phyloP scores from a whole-genome alignment of 2,329 filamentous ascomycete species.

The Aspergillus hiratsukae region DNA sequence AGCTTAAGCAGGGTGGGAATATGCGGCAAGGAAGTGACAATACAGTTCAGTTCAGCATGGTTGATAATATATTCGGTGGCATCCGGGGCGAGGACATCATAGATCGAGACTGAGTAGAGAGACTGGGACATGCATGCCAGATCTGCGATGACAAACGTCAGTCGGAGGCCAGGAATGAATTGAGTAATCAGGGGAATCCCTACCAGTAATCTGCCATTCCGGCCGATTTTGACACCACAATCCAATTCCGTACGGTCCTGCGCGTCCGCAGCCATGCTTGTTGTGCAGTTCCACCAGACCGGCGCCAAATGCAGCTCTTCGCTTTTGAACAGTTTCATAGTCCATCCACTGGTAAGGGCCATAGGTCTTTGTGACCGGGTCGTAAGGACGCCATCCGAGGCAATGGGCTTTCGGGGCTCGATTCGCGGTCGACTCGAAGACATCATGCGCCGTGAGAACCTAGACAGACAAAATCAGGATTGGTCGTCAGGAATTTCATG shows the following conservation, averaged over 20 bases:
- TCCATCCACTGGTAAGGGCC: conserved; percentile 78
- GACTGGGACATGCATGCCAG: conserved; percentile 81
- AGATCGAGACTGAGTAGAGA: conserved; percentile 86
- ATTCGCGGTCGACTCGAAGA: conserved; percentile 66
- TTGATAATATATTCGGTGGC: conserved; percentile 95
- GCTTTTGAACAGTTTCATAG: conserved; percentile 71
- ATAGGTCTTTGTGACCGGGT: conserved; percentile 67
- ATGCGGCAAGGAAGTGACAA: conserved; percentile 75
- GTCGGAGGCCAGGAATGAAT: not conserved
- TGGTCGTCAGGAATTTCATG: not conserved
- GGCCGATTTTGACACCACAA: conserved; percentile 84
- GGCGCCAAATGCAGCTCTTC: conserved; percentile 78
- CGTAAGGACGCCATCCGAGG: conserved; percentile 76
- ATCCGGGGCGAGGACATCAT: conserved; percentile 90
- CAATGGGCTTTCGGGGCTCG: conserved; percentile 64
- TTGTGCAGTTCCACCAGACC: conserved; percentile 80
- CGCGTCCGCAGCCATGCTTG: conserved; percentile 60
- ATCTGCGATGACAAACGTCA: conserved; percentile 49
- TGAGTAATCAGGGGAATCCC: conserved; percentile 14
- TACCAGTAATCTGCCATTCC: conserved; percentile 81
- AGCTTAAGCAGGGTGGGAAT: conserved; percentile 78
- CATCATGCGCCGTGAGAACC: conserved; percentile 69
- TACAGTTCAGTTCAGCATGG: conserved; percentile 70
- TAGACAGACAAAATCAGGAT: conserved; percentile 3
- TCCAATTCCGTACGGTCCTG: conserved; percentile 66